These are phyloP conservation scores for Rehmannia glutinosa DNA, from an alignment of 257 asterid species.

Conservation along the genomic window DNA sequence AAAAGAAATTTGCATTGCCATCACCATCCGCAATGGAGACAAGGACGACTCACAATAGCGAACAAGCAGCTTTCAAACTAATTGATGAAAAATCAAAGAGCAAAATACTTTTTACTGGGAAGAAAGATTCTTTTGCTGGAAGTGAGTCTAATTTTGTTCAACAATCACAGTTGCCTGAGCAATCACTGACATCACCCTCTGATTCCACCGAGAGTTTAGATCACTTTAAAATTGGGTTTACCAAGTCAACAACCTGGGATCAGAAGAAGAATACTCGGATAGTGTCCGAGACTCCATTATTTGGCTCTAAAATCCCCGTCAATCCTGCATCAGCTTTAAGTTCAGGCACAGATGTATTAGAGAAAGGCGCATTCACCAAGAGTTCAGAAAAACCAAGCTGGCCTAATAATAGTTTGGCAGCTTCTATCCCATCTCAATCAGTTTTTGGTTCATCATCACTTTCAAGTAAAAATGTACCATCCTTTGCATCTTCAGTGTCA, in stretches of 20 bases:
- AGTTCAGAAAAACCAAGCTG: slow-evolving; percentile 24
- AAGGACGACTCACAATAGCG: slow-evolving; percentile 24
- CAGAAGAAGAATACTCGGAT: slow-evolving; percentile 26
- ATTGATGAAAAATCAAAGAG: slow-evolving; percentile 31
- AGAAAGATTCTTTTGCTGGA: slow-evolving; percentile 20
- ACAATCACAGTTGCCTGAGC: slow-evolving; percentile 32
- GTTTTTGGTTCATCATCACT: slow-evolving; percentile 28
- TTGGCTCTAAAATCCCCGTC: slow-evolving; percentile 25
- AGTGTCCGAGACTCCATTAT: slow-evolving; percentile 10
- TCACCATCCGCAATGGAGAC: slow-evolving; percentile 26
- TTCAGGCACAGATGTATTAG: slow-evolving; percentile 29
- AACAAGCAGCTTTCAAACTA: slow-evolving; percentile 18
- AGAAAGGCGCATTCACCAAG: slow-evolving; percentile 31
- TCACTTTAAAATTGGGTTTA: slow-evolving; percentile 26
- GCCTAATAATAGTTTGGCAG: slow-evolving; percentile 21
- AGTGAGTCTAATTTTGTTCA: slow-evolving; percentile 24
- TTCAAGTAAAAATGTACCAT: slow-evolving; percentile 23
- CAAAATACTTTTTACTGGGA: slow-evolving; percentile 22
- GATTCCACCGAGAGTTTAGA: slow-evolving; percentile 21
- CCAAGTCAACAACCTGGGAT: slow-evolving; percentile 27
- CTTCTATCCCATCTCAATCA: slow-evolving; percentile 29
- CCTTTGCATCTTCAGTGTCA: slow-evolving; percentile 32
- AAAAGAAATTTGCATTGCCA: slow-evolving; percentile 17
- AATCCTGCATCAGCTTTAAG: slow-evolving; percentile 30
- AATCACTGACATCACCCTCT: slow-evolving; percentile 23